Percentiles rank a stretch among this genome's conserved stretches.
These are phyloP conservation scores for Boletus reticulatus DNA, from an alignment of 768 basidiomycete genomes.

Conservation along the genomic window DNA sequence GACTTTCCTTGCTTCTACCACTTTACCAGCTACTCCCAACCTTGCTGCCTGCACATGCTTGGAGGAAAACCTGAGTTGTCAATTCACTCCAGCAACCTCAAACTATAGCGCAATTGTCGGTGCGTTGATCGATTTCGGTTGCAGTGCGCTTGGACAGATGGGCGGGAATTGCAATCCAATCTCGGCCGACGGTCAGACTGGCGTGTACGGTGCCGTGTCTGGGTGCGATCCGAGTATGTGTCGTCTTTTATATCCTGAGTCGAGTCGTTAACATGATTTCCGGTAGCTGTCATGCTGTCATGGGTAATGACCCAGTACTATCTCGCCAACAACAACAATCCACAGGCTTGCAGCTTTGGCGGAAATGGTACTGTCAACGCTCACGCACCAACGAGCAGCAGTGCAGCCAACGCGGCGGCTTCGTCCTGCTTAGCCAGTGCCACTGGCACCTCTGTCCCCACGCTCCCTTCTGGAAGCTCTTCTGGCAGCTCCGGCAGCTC, in stretches of 20 bases:
- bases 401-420: constrained; percentile 54
- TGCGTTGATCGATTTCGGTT: constrained; percentile 61
- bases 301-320: constrained; percentile 83
- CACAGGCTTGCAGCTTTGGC: constrained; percentile 69
- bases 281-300: constrained; percentile 70
- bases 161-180: constrained; percentile 69
- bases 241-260: constrained; percentile 1
- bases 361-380: constrained; percentile 82
- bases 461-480: constrained; percentile 37
- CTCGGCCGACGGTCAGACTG: constrained; percentile 66
- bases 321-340: constrained; percentile 55
- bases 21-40: constrained; percentile 83
- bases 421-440: constrained; percentile 68
- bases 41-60: constrained; percentile 78
- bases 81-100: constrained; percentile 60
- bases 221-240: constrained; percentile 75
- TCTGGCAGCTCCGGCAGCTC: constrained; percentile 23
- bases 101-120: constrained; percentile 65
- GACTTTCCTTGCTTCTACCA: constrained; percentile 62
- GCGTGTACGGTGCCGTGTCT: constrained; percentile 73
- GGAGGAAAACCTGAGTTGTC: constrained; percentile 64
- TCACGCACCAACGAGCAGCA: constrained; percentile 45
- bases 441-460: constrained; percentile 61
- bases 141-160: constrained; percentile 57
- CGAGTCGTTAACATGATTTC: constrained; percentile 5